phyloP scores from a whole-genome alignment of 805 yeast genomes.

The Spathaspora girioi region DNA sequence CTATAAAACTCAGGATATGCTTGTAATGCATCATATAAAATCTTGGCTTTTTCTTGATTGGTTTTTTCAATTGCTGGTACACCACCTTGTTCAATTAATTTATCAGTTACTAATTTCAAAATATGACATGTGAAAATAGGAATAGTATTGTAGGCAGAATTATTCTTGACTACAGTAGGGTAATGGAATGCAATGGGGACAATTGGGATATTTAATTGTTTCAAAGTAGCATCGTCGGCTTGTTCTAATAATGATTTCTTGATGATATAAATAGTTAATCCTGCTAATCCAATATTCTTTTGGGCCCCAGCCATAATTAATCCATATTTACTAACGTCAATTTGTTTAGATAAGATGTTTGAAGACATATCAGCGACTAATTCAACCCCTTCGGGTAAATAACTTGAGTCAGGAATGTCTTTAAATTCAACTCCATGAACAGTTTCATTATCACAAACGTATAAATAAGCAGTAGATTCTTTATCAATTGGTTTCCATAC shows the following conservation, averaged over 20 bases:
- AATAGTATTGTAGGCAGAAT: slow-evolving; percentile 93
- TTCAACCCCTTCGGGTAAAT: slow-evolving; percentile 65
- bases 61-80: slow-evolving; percentile 53
- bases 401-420: slow-evolving; percentile 46
- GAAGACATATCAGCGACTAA: slow-evolving; percentile 95
- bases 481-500: slow-evolving; percentile 60
- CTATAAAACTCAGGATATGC: slow-evolving; percentile 60
- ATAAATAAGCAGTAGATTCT: slow-evolving; percentile 69
- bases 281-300: slow-evolving; percentile 96
- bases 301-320: slow-evolving; percentile 97
- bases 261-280: slow-evolving; percentile 86
- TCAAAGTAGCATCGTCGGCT: slow-evolving; percentile 60
- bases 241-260: slow-evolving; percentile 73
- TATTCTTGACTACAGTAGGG: slow-evolving; percentile 80
- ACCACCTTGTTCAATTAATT: slow-evolving; percentile 70
- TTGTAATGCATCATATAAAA: slow-evolving; percentile 65
- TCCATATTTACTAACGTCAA: slow-evolving; percentile 84
- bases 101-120: slow-evolving; percentile 70
- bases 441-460: slow-evolving; percentile 95
- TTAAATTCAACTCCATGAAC: slow-evolving; percentile 89
- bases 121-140: slow-evolving; percentile 91
- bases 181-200: slow-evolving; percentile 87
- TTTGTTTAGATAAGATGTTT: slow-evolving; percentile 74
- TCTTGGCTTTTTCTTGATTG: slow-evolving; percentile 59
- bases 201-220: slow-evolving; percentile 61